Conservation (phyloP, 1,139 yeast genomes). For the Yamadazyma aaseri region DNA sequence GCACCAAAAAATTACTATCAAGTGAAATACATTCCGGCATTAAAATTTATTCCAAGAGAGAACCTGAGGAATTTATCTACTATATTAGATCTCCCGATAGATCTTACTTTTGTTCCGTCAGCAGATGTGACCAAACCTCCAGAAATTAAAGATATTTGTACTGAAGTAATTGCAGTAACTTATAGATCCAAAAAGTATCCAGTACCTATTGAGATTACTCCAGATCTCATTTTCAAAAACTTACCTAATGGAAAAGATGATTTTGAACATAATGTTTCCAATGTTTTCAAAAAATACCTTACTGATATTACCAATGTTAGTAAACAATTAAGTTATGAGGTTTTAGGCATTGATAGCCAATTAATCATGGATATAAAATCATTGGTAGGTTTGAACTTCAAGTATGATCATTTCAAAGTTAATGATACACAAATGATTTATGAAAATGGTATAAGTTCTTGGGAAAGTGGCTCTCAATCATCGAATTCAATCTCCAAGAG, state of each 20-base stretch:
- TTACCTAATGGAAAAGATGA: slow-evolving; percentile 23
- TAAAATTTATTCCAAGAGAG: slow-evolving; percentile 15
- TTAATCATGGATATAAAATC: slow-evolving; percentile 39
- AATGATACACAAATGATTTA: slow-evolving; percentile 12
- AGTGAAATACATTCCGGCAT: slow-evolving; percentile 36
- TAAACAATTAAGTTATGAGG: slow-evolving; percentile 31
- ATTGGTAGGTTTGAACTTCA: slow-evolving; percentile 35
- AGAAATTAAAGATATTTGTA: slow-evolving; percentile 31
- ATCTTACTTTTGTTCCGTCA: slow-evolving; percentile 26
- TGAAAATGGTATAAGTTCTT: too few species aligned
- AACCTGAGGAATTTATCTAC: slow-evolving; percentile 15
- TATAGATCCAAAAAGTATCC: slow-evolving; percentile 36
- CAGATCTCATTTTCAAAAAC: slow-evolving; percentile 38
- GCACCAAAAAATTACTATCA: slow-evolving; percentile 33
- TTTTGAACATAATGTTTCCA: slow-evolving; percentile 36
- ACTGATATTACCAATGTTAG: slow-evolving; percentile 28
- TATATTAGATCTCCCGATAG: slow-evolving; percentile 33
- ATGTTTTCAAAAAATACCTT: slow-evolving; percentile 31
- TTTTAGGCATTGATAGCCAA: slow-evolving; percentile 35
- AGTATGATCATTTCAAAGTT: slow-evolving; percentile 28
- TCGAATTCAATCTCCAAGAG: too few species aligned
- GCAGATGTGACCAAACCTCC: slow-evolving; percentile 17
- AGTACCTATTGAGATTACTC: slow-evolving; percentile 43
- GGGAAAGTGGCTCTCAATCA: too few species aligned
- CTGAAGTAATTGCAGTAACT: slow-evolving; percentile 39